A percentile compares a stretch with the other conserved stretches of the same genome.
phyloP scores from a whole-genome alignment of 768 basidiomycete species.

The Hericium erinaceus region DNA sequence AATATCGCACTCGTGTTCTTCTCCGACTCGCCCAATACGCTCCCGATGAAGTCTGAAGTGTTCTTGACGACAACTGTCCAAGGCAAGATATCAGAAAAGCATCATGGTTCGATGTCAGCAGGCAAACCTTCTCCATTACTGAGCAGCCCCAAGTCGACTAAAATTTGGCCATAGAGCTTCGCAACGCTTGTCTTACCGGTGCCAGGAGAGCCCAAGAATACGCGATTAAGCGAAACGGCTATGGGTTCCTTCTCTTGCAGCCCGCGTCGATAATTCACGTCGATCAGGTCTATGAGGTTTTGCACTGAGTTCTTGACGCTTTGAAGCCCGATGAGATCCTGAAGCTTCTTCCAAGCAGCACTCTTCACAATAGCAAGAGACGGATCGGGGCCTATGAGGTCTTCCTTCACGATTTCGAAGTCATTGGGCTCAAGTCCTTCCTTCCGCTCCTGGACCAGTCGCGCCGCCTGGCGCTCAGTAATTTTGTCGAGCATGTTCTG shows the following conservation, averaged over 20 bases:
- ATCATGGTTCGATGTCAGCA: neutral
- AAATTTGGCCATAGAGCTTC: conserved; percentile 53
- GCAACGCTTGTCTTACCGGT: conserved; percentile 69
- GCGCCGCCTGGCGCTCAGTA: conserved; percentile 42
- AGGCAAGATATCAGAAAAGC: neutral
- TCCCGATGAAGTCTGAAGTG: conserved; percentile 61
- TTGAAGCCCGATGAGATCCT: conserved; percentile 43
- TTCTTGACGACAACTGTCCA: conserved; percentile 53
- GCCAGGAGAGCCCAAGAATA: conserved; percentile 60
- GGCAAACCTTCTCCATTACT: conserved; percentile 60
- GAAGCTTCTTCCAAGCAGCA: conserved; percentile 41
- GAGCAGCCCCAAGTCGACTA: conserved; percentile 53
- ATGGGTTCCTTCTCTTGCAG: conserved; percentile 44
- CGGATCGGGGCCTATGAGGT: conserved; percentile 60
- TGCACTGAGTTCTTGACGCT: conserved; percentile 47
- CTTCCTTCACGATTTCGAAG: conserved; percentile 40
- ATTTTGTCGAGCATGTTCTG: conserved; percentile 40
- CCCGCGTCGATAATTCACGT: conserved; percentile 52
- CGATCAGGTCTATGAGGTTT: conserved; percentile 35
- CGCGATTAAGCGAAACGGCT: conserved; percentile 48
- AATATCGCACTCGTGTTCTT: conserved; percentile 56
- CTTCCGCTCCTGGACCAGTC: conserved; percentile 33
- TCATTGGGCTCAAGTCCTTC: conserved; percentile 35
- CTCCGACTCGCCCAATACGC: conserved; percentile 50
- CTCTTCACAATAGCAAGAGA: conserved; percentile 36